Evolutionary conservation across 2,329 filamentous ascomycete genomes (phyloP).

Genomic region (Aspergillus transmontanensis): DNA sequence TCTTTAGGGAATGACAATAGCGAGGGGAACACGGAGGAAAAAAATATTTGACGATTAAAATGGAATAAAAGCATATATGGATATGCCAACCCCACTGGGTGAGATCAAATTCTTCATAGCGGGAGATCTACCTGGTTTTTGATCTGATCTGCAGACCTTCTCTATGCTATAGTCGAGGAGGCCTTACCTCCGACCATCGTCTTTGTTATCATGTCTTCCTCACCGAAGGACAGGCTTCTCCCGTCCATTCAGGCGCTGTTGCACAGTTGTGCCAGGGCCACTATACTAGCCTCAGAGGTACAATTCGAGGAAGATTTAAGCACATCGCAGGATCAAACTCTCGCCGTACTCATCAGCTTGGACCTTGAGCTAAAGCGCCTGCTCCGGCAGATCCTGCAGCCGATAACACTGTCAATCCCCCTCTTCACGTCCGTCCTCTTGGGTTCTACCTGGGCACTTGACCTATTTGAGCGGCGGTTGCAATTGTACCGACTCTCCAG

Average conservation of each 20-base stretch:
- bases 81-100: not conserved
- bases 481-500: not conserved
- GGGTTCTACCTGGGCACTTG: not conserved
- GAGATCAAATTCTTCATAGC: not conserved
- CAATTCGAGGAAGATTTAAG: not conserved
- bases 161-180: not conserved
- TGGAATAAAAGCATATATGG: not conserved
- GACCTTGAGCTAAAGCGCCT: not conserved
- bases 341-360: not conserved
- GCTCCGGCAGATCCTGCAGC: not conserved
- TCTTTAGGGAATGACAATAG: not conserved
- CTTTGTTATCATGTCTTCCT: not conserved
- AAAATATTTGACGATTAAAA: not conserved
- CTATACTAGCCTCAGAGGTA: not conserved
- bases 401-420: too few species aligned
- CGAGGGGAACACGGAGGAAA: not conserved
- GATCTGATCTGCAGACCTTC: not conserved
- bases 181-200: not conserved
- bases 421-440: not conserved
- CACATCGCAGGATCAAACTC: not conserved
- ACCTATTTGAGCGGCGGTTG: not conserved
- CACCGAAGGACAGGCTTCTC: not conserved
- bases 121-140: not conserved
- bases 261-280: not conserved
- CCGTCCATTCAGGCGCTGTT: not conserved